Evolutionary conservation across 1,284 basidiomycete genomes (phyloP), one percentile per base, ranked within the genome.

Genomic region (Apiotrichum sp.): DNA sequence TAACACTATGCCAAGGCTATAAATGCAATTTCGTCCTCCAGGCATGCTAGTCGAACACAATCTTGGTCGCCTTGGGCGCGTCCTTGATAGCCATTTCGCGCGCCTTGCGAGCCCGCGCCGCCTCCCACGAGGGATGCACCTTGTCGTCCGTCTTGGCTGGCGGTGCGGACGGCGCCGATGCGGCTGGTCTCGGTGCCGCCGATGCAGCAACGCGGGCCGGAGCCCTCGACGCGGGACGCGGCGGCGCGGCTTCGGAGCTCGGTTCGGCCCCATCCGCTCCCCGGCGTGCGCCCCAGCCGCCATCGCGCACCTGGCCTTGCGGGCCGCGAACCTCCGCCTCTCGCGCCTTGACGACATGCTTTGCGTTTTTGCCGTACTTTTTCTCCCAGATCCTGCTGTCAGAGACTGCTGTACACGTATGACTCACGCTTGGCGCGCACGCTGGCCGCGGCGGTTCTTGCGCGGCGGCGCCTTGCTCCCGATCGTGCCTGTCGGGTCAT

Each of bases 51-150:
- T 78, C 77, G 62, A 81, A 81, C 6, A 77, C 73, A 57, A 81
- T 80, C 70, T 81, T 81, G 62, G 77, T 78, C 7, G 76, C 68
- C 52, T 80, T 79, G 7, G 74, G 73, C 0, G 68, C 73, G 13
- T 57, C 59, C 3, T 53, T 59, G 29, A 66, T 52, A 29, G 51
- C 65, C 56, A 62, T 62, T 63, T 77, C 72, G 59, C 72, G 76
- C 75, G 87, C 85, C 71, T 87, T 88, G 58, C 87, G 75, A 69
- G 83, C 83, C 73, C 80, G 81, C 75, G 93, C 95, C 4, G 92
- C 92, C 74, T 89, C 88, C 92, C 93, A 96, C 16, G 89, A 92
- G 2, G 92, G 93, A 77, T 96, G 93, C 55, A 93, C 64, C 7
- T 49, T 44, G 13, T 50, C 48, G 33, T 36, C 55, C 22, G 47